Conservation (phyloP, 2,329 filamentous ascomycete species). For the Aspergillus brunneoviolaceus region DNA sequence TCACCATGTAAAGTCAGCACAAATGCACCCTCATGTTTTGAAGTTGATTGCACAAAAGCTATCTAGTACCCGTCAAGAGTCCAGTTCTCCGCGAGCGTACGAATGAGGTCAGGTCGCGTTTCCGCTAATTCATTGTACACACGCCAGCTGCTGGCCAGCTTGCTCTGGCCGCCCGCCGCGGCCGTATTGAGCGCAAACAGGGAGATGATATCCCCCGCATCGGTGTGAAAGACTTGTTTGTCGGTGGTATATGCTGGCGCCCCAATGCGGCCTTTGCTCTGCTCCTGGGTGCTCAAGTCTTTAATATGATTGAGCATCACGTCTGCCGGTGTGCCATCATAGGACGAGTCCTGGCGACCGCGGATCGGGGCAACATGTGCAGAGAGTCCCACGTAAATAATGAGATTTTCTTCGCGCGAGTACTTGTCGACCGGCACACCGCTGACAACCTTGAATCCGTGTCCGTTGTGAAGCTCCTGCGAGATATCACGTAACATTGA, state of each 20-base stretch:
- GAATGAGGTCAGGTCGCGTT: slow-evolving; percentile 54
- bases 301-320: slow-evolving; percentile 63
- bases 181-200: slow-evolving; percentile 50
- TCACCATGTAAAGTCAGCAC: not conserved
- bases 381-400: slow-evolving; percentile 47
- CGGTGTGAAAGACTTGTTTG: slow-evolving; percentile 56
- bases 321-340: slow-evolving; percentile 32
- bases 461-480: slow-evolving; percentile 40
- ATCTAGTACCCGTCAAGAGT: slow-evolving; percentile 44
- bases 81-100: slow-evolving; percentile 52
- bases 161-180: slow-evolving; percentile 52
- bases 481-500: slow-evolving; percentile 35
- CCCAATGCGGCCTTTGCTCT: slow-evolving; percentile 36
- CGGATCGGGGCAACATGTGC: slow-evolving; percentile 43
- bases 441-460: slow-evolving; percentile 48
- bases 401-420: slow-evolving; percentile 37
- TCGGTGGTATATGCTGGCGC: slow-evolving; percentile 45
- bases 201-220: slow-evolving; percentile 55
- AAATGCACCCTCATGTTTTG: too few species aligned
- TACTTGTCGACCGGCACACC: slow-evolving; percentile 42
- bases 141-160: slow-evolving; percentile 54
- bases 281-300: slow-evolving; percentile 48
- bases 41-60: slow-evolving; percentile 1
- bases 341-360: slow-evolving; percentile 45
- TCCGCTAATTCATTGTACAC: slow-evolving; percentile 57